Base-by-base conservation (phyloP, 495 filamentous ascomycete genomes). In the Podospora fimiseda region DNA sequence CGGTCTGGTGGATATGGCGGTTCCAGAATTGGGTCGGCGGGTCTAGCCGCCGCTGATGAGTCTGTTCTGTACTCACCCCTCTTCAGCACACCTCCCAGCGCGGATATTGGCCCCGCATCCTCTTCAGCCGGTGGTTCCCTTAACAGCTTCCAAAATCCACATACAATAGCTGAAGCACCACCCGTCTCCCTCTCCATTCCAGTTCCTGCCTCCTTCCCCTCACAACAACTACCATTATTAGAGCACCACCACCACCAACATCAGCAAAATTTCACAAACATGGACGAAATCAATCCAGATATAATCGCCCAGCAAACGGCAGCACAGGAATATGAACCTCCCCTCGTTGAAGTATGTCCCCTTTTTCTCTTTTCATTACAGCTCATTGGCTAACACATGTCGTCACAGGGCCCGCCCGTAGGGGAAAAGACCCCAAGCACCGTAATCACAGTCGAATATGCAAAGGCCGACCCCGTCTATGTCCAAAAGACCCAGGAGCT, bases 401-500 rank as follows among this genome's bases (percentile, higher is more conserved):
- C 11, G 4, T n/a, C 23, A 47, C 64, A 96, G 92, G 91, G 88
- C 45, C 86, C 88, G 30, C 74, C 90, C 11, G 88, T 97, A 42
- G 87, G 92, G 55, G 72, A 83, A 36, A 87, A 87, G 59, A 83
- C 81, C 60, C 81, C 86, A 9, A 95, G 83, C 70, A 81, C 82
- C 58, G 79, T 74, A 45, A 88, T 98, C 60, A 85, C 87, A 3
- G 75, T 83, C 56, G 91, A 96, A 65, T 98, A 96, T 71, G 88
- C 89, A 21, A 86, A 88, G 73, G 92, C 89, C 46, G 92, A 98
- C 67, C 86, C 88, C 7, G 72, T 87, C 20, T 92, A 87, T 60
- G 80, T 87, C 7, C 77, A 84, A 36, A 97, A 97, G 73, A 95
- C 91, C 27, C 11, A 96, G 91, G 79, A 83, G 23, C 77, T 98